Evolutionary conservation across 805 yeast species (phyloP).

Genomic region (Kazachstania psychrophila): DNA sequence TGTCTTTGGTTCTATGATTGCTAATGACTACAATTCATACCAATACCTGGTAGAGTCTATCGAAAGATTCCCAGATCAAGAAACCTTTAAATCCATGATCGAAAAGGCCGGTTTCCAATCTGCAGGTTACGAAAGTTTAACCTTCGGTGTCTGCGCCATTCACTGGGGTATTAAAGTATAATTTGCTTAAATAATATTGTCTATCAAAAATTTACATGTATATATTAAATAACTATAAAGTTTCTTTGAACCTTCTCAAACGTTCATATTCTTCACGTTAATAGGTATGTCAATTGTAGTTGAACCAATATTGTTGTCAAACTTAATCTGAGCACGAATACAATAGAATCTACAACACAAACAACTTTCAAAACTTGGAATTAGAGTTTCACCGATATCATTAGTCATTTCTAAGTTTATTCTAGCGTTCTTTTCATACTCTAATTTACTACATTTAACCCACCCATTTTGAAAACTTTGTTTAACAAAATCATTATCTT

Average conservation of each 20-base stretch:
- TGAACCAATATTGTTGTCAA: constrained; percentile 30
- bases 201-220: not conserved
- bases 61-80: constrained; percentile 85
- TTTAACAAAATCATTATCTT: not conserved
- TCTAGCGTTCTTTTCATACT: constrained; percentile 26
- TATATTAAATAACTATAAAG: not conserved
- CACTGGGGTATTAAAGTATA: constrained; percentile 88
- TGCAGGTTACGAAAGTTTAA: constrained; percentile 84
- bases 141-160: constrained; percentile 92
- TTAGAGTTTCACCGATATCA: constrained; percentile 40
- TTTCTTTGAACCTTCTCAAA: not conserved
- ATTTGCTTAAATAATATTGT: not conserved
- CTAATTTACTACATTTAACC: constrained; percentile 24
- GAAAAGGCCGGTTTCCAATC: constrained; percentile 93
- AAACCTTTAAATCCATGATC: constrained; percentile 82
- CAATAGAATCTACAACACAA: constrained; percentile 50
- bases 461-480: constrained; percentile 7
- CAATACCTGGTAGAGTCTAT: constrained; percentile 95
- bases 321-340: constrained; percentile 39
- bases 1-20: constrained; percentile 89
- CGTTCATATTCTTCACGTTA: constrained; percentile 28
- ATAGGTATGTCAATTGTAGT: constrained; percentile 32
- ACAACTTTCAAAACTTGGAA: constrained; percentile 59
- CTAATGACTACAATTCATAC: constrained; percentile 91
- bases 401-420: constrained; percentile 37